Evolutionary conservation across 2,329 filamentous ascomycete genomes (phyloP).

Genomic region (Macrophomina pseudophaseolina): DNA sequence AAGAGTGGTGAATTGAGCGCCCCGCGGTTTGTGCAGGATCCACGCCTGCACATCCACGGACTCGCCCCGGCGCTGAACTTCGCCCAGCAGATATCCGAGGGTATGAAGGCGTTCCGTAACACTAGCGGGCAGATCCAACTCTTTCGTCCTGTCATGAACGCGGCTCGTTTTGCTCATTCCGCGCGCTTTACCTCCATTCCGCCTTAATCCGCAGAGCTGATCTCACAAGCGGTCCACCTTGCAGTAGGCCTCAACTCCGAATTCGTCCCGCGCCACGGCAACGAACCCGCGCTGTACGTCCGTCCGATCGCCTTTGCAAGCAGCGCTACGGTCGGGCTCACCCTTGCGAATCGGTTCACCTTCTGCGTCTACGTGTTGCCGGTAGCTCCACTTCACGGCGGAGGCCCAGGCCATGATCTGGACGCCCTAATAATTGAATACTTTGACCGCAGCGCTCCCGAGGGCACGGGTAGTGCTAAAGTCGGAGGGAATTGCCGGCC

Average conservation of each 20-base stretch:
- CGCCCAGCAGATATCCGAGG: constrained; percentile 93
- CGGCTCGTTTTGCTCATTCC: constrained; percentile 80
- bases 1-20: constrained; percentile 77
- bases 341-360: constrained; percentile 87
- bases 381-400: constrained; percentile 92
- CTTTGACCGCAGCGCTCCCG: constrained; percentile 91
- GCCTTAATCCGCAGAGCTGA: constrained; percentile 74
- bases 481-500: constrained; percentile 96
- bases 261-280: constrained; percentile 87
- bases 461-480: constrained; percentile 90
- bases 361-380: constrained; percentile 91
- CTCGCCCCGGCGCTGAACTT: constrained; percentile 97
- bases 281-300: constrained; percentile 90
- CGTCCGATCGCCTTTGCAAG: constrained; percentile 87
- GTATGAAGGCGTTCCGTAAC: too few species aligned
- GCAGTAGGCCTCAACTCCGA: constrained; percentile 88
- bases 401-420: constrained; percentile 85
- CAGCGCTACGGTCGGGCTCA: constrained; percentile 83
- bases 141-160: constrained; percentile 88
- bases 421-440: constrained; percentile 86
- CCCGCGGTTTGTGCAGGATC: constrained; percentile 79
- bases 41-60: constrained; percentile 87
- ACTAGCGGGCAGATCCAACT: too few species aligned
- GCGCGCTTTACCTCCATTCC: constrained; percentile 85
- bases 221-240: constrained; percentile 75